A percentile compares a stretch with the other conserved stretches of the same genome.
Conservation (phyloP, 164 flowering plant species). For the Piper longum region DNA sequence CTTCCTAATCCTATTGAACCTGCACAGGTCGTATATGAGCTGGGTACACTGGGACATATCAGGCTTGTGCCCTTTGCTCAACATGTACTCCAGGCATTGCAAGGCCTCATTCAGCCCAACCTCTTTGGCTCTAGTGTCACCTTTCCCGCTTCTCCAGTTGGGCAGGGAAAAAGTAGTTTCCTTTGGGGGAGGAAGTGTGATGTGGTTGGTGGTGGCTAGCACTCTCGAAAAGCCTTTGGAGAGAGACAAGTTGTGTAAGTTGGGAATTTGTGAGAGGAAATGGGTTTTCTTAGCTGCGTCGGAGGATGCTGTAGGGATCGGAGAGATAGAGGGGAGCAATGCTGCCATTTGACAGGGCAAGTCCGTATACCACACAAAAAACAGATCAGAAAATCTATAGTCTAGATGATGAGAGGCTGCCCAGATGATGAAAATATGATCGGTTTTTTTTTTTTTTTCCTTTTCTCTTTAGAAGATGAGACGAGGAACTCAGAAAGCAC, state of each 20-base stretch:
- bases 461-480: too few species aligned
- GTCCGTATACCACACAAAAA: too few species aligned
- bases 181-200: conserved; percentile 25
- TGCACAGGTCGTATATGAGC: conserved; percentile 68
- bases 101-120: conserved; percentile 49
- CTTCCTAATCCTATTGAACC: conserved; percentile 42
- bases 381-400: too few species aligned
- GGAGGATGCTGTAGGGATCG: conserved; percentile 24
- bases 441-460: too few species aligned
- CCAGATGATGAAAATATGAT: too few species aligned
- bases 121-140: conserved; percentile 29
- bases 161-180: conserved; percentile 44
- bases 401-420: too few species aligned
- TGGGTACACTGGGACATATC: conserved; percentile 52
- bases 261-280: conserved; percentile 38
- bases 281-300: conserved; percentile 23
- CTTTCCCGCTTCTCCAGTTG: conserved; percentile 45
- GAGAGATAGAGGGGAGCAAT: conserved; percentile 27
- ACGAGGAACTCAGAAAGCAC: too few species aligned
- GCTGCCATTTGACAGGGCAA: conserved; percentile 20
- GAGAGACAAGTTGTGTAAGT: conserved; percentile 29
- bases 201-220: conserved; percentile 44
- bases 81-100: conserved; percentile 45
- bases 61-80: conserved; percentile 61
- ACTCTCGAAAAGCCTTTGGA: conserved; percentile 36